Percentiles rank a stretch among this genome's conserved stretches.
These are phyloP conservation scores for Nidula niveotomentosa DNA, from an alignment of 1,284 basidiomycete species.

Conservation along the genomic window DNA sequence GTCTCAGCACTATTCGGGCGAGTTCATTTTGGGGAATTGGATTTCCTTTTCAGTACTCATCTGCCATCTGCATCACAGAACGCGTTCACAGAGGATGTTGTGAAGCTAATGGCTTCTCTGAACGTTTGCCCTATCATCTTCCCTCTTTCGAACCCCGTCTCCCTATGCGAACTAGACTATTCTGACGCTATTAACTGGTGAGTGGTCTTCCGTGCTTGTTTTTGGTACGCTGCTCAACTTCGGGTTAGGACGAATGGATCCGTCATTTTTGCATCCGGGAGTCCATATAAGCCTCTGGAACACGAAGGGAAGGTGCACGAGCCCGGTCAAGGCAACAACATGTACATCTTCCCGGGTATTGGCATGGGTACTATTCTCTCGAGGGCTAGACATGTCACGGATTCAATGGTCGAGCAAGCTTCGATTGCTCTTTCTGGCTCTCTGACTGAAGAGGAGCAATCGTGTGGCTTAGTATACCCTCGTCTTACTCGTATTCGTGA, in stretches of 20 bases:
- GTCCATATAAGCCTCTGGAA: constrained; percentile 66
- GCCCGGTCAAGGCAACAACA: constrained; percentile 83
- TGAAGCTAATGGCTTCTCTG: constrained; percentile 68
- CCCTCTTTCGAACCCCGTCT: constrained; percentile 81
- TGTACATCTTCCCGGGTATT: constrained; percentile 67
- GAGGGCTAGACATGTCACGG: constrained; percentile 58
- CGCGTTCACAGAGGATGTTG: constrained; percentile 72
- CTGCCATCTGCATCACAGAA: constrained; percentile 34
- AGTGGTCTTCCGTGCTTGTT: constrained; percentile 7
- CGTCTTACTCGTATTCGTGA: constrained; percentile 66
- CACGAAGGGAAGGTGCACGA: constrained; percentile 56
- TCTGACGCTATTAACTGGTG: constrained; percentile 71
- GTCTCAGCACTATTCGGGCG: constrained; percentile 72
- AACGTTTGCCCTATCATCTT: constrained; percentile 84
- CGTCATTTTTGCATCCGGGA: constrained; percentile 81
- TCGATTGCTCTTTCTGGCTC: constrained; percentile 65
- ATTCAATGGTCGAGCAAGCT: constrained; percentile 60
- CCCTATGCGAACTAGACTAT: constrained; percentile 70
- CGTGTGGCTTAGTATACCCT: constrained; percentile 59
- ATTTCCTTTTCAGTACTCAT: too few species aligned
- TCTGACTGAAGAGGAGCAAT: constrained; percentile 59
- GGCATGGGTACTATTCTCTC: constrained; percentile 71
- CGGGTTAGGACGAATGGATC: constrained; percentile 52
- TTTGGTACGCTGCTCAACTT: constrained; percentile 2
- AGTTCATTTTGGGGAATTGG: constrained; percentile 4